Conservation (phyloP, 2,329 filamentous ascomycete species). For the Penicillium psychrosexuale region DNA sequence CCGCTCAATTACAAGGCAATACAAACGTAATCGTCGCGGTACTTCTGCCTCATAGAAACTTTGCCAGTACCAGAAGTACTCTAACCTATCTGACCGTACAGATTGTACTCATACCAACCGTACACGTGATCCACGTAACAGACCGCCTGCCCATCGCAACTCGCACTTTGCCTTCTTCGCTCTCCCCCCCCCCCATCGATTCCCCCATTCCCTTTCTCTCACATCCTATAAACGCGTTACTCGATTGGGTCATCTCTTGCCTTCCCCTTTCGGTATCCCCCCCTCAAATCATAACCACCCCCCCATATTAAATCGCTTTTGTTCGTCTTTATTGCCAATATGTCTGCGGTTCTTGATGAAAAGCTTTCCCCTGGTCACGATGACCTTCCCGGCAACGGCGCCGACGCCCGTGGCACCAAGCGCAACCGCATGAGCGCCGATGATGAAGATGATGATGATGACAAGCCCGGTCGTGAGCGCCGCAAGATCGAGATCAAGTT, state of each 20-base stretch:
- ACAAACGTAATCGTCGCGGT: not conserved
- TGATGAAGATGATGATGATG: slow-evolving; percentile 95
- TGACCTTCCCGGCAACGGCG: slow-evolving; percentile 58
- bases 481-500: slow-evolving; percentile 99
- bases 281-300: slow-evolving; percentile 10
- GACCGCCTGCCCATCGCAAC: slow-evolving; percentile 27
- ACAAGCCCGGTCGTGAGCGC: slow-evolving; percentile 95
- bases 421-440: slow-evolving; percentile 78
- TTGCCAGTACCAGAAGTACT: not conserved
- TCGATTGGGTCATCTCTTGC: slow-evolving; percentile 46
- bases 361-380: slow-evolving; percentile 73
- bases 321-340: slow-evolving; percentile 64
- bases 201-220: slow-evolving; percentile 33
- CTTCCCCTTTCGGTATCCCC: slow-evolving; percentile 45
- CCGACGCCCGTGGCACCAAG: slow-evolving; percentile 80
- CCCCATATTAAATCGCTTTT: slow-evolving; percentile 9
- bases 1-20: not conserved
- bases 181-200: slow-evolving; percentile 30
- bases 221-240: slow-evolving; percentile 45
- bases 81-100: not conserved
- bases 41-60: not conserved
- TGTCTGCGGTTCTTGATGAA: slow-evolving; percentile 73
- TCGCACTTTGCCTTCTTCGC: slow-evolving; percentile 38
- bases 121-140: slow-evolving; percentile 27
- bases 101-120: not conserved